A percentile compares a stretch with the other conserved stretches of the same genome.
Evolutionary conservation across 2,329 filamentous ascomycete genomes (phyloP).

Genomic region (Colletotrichum gigasporum): DNA sequence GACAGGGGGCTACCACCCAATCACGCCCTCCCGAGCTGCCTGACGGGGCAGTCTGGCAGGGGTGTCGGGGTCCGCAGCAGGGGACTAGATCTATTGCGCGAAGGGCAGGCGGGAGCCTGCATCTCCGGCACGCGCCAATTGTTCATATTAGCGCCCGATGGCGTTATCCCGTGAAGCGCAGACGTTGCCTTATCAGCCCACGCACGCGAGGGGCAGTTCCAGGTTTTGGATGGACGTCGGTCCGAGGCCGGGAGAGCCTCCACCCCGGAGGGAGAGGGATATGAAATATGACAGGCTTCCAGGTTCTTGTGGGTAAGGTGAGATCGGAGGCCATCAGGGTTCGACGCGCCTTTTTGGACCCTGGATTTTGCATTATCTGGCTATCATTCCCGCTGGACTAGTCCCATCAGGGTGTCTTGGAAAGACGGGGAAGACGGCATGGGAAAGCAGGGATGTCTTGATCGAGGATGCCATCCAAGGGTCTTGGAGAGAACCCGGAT

Average conservation of each 20-base stretch:
- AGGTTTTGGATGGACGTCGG: background rate
- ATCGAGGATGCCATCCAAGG: background rate
- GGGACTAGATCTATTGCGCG: background rate
- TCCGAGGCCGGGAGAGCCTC: conserved; percentile 4
- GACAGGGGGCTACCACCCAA: conserved; percentile 7
- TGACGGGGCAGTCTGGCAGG: conserved; percentile 27
- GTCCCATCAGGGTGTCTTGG: background rate
- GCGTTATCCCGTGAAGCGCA: conserved; percentile 18
- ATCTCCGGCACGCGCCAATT: conserved; percentile 2
- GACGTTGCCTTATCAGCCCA: background rate
- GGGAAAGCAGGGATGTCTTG: background rate
- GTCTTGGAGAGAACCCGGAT: conserved; percentile 10
- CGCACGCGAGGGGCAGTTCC: background rate
- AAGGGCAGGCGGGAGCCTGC: background rate
- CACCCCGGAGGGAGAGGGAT: background rate
- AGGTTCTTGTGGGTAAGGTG: background rate
- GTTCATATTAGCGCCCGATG: conserved; percentile 26
- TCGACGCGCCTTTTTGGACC: background rate
- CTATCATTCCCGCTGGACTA: no score
- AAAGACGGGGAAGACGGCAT: background rate
- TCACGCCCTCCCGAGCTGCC: conserved; percentile 12
- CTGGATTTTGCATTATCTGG: no score
- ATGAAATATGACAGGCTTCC: no score
- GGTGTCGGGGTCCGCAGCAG: background rate
- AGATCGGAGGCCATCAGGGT: conserved; percentile 16